Evolutionary conservation across 164 flowering plant species (phyloP).

Genomic region (Vitis cinerea): DNA sequence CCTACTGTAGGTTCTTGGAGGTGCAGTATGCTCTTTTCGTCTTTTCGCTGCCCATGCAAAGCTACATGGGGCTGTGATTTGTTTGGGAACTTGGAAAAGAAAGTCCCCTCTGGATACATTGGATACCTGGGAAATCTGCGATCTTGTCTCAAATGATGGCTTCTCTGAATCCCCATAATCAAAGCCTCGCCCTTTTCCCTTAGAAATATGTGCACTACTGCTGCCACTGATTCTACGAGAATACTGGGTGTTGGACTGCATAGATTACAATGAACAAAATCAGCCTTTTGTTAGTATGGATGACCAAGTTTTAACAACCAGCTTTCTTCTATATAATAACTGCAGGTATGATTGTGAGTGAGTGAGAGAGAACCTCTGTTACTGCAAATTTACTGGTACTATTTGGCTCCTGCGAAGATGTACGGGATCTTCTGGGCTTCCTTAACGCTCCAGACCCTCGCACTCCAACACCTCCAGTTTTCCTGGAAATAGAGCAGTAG

Average conservation of each 20-base stretch:
- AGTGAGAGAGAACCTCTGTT: constrained; percentile 36
- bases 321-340: neutral
- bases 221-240: constrained; percentile 18
- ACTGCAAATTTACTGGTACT: constrained; percentile 23
- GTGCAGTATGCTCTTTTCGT: constrained; percentile 20
- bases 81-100: constrained; percentile 19
- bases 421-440: constrained; percentile 40
- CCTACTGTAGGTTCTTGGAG: constrained; percentile 20
- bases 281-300: too few relatives aligned
- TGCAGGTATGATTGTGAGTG: constrained; percentile 2
- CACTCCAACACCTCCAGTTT: constrained; percentile 33
- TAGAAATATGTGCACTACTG: constrained; percentile 9
- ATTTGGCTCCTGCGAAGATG: constrained; percentile 40
- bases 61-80: constrained; percentile 30
- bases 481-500: constrained; percentile 37
- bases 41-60: constrained; percentile 43
- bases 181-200: constrained; percentile 18
- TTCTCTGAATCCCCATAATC: constrained; percentile 21
- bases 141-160: constrained; percentile 33
- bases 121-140: constrained; percentile 36
- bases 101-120: constrained; percentile 28
- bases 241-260: constrained; percentile 29
- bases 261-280: neutral
- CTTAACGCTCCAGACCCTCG: constrained; percentile 44
- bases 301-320: neutral